phyloP scores from a whole-genome alignment of 306 rosid species.

The Vigna mungo region DNA sequence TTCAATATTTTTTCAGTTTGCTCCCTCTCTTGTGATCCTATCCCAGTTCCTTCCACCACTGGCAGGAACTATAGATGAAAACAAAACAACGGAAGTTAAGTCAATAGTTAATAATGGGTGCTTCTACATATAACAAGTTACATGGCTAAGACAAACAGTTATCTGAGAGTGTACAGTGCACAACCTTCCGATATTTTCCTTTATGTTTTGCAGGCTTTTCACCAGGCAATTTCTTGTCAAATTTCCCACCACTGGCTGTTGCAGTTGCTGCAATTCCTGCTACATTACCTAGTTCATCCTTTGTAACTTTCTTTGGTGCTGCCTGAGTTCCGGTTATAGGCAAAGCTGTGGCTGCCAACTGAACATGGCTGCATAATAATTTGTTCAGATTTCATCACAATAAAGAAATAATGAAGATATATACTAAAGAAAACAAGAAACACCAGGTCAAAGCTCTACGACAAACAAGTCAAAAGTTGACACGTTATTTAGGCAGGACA shows the following conservation, averaged over 20 bases:
- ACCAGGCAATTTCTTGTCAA: constrained; percentile 85
- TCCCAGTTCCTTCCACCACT: constrained; percentile 75
- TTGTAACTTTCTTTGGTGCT: constrained; percentile 69
- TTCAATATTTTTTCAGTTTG: constrained; percentile 88
- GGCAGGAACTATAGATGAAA: constrained; percentile 80
- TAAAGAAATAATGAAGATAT: neutral
- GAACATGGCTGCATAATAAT: constrained; percentile 74
- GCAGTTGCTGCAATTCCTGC: constrained; percentile 93
- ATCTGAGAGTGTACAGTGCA: constrained; percentile 14
- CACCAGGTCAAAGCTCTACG: neutral
- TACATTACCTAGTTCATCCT: constrained; percentile 77
- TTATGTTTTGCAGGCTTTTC: constrained; percentile 80
- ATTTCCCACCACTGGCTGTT: constrained; percentile 97
- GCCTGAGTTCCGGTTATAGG: constrained; percentile 94
- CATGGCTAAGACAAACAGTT: constrained; percentile 25
- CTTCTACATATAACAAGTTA: constrained; percentile 15
- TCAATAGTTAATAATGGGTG: constrained; percentile 21
- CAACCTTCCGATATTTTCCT: constrained; percentile 92
- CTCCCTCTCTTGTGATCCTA: constrained; percentile 69
- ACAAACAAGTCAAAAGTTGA: neutral
- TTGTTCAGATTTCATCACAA: constrained; percentile 37
- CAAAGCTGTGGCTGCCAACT: constrained; percentile 88
- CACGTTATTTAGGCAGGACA: neutral
- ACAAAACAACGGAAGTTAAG: constrained; percentile 36
- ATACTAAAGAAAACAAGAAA: neutral